Evolutionary conservation across 2,329 filamentous ascomycete species (phyloP), one percentile per base, ranked within the genome.

Genomic region (Phialophora chinensis): DNA sequence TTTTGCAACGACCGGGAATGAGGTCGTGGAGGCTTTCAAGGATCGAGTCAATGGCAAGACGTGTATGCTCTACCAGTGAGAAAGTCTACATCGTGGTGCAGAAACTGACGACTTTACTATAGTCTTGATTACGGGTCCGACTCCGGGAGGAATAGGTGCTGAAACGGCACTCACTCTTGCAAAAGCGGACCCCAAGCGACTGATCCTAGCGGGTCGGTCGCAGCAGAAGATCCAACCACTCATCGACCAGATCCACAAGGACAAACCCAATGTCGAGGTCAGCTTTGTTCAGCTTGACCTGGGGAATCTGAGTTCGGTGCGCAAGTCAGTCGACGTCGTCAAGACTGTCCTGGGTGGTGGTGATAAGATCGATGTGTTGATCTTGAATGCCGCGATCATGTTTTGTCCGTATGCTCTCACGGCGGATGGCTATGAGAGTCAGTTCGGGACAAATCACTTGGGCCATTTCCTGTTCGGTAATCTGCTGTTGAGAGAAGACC

Each of bases 381-480:
- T 83, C 64, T 79, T 82, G 71, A 83, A 80, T 66, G 79, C 81
- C 11, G 80, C 78, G 1, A 73, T 81, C 38, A 80, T 81, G 77
- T 76, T 72, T 0, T 69, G 73, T 3, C 77, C 76, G 59, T 60
- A 69, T 47, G 53, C 38, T 2, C 59, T 70, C 3, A 64, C 66
- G 1, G 59, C 31, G 23, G 77, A 82, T 31, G 77, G 77, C 10
- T 72, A 79, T 50, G 80, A 83, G 69, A 72, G 70, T 3, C 79
- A 79, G 23, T 77, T 80, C 20, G 75, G 72, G 2, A 77, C 73
- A 1, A 82, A 80, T 68, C 75, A 81, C 67, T 63, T 81, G 7
- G 76, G 75, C 2, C 77, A 74, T 20, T 81, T 80, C 57, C 66
- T 81, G 17, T 75, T 80, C 44, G 79, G 79, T 8, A 80, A 80